These are phyloP conservation scores for Barbarea vulgaris DNA, from an alignment of 345 rosid species.

Conservation along the genomic window DNA sequence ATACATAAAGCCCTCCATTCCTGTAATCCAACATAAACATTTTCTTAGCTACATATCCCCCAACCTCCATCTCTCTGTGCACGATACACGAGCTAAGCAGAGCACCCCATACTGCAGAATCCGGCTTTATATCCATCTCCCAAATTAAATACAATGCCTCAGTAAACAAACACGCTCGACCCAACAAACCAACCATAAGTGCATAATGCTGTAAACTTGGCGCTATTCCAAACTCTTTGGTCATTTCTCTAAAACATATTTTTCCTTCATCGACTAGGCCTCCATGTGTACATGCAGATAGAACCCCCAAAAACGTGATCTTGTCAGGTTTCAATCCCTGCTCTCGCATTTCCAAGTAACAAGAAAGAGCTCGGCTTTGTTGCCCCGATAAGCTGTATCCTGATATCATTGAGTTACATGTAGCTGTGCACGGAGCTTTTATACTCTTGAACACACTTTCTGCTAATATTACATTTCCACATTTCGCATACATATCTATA, in stretches of 20 bases:
- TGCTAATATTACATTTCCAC: constrained; percentile 60
- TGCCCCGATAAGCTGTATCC: constrained; percentile 70
- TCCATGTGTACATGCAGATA: constrained; percentile 74
- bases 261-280: constrained; percentile 72
- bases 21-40: constrained; percentile 59
- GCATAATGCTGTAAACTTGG: constrained; percentile 79
- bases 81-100: constrained; percentile 67
- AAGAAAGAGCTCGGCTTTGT: constrained; percentile 56
- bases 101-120: constrained; percentile 86
- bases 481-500: constrained; percentile 78
- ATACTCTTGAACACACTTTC: constrained; percentile 62
- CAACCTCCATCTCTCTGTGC: constrained; percentile 66
- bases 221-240: constrained; percentile 48
- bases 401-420: constrained; percentile 80
- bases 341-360: constrained; percentile 52
- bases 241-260: constrained; percentile 58
- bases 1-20: constrained; percentile 76
- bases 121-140: constrained; percentile 57
- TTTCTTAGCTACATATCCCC: constrained; percentile 79
- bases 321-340: constrained; percentile 61
- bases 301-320: constrained; percentile 75
- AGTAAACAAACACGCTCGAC: constrained; percentile 61
- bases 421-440: constrained; percentile 57
- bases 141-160: constrained; percentile 60
- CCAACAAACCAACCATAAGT: constrained; percentile 69